Evolutionary conservation across 2,329 filamentous ascomycete species (phyloP).

Genomic region (Ustilaginoidea virens): DNA sequence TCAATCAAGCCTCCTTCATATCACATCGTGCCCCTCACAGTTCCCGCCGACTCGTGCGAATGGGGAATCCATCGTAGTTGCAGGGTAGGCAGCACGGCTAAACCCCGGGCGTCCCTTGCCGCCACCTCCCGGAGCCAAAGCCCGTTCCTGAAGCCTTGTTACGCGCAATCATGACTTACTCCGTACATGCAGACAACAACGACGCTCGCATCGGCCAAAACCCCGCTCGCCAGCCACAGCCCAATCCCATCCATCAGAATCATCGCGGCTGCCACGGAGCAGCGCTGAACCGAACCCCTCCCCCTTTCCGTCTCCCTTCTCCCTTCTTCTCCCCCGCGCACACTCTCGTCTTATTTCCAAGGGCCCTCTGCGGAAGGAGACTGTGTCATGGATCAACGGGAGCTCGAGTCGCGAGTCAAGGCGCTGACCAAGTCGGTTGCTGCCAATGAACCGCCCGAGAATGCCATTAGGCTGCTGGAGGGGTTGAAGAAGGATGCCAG

Average conservation of each 20-base stretch:
- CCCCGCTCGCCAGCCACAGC: background rate
- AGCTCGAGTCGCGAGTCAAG: conserved; percentile 63
- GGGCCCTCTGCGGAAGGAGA: background rate
- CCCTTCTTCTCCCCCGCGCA: no score
- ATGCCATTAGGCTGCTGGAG: conserved; percentile 59
- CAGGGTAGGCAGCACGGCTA: conserved; percentile 1
- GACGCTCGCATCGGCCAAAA: background rate
- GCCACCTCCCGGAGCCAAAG: no score
- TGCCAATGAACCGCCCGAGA: conserved; percentile 57
- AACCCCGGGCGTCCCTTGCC: conserved; percentile 2
- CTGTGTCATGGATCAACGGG: conserved; percentile 64
- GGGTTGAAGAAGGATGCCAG: conserved; percentile 65
- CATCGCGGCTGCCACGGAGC: no score
- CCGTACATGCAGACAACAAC: background rate
- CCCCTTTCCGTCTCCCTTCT: no score
- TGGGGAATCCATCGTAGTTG: no score
- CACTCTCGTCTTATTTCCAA: background rate
- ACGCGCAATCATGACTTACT: background rate
- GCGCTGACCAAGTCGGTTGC: conserved; percentile 65
- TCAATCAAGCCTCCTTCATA: no score
- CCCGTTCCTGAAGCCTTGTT: background rate
- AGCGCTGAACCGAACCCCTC: background rate
- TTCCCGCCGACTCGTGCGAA: no score
- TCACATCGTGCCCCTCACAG: no score
- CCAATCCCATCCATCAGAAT: background rate